Evolutionary conservation across 768 basidiomycete species (phyloP).

Genomic region (Russula abietina): DNA sequence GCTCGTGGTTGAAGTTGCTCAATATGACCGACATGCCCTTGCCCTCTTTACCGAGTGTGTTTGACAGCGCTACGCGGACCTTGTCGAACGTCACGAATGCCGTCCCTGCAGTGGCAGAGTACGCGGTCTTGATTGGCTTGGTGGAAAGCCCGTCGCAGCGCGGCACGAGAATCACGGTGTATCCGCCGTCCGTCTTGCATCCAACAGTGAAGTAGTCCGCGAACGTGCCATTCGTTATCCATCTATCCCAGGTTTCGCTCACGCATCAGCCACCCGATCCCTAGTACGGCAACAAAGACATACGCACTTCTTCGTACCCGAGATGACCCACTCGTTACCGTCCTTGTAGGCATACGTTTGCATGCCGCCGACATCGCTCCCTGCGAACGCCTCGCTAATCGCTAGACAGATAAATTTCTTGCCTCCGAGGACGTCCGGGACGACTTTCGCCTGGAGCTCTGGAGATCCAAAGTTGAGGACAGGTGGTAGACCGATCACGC

Average conservation of each 20-base stretch:
- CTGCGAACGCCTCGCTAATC: constrained; percentile 91
- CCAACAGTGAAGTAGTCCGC: constrained; percentile 81
- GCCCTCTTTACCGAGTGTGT: constrained; percentile 84
- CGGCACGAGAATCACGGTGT: constrained; percentile 69
- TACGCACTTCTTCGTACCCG: constrained; percentile 84
- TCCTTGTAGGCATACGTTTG: constrained; percentile 83
- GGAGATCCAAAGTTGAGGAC: constrained; percentile 82
- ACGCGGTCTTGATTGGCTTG: constrained; percentile 86
- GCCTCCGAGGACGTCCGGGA: constrained; percentile 67
- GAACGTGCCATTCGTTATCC: constrained; percentile 87
- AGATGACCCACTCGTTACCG: constrained; percentile 82
- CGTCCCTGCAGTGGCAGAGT: constrained; percentile 88
- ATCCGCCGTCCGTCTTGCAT: constrained; percentile 67
- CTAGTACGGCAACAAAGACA: background rate
- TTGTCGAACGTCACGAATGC: constrained; percentile 79
- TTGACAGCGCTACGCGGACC: constrained; percentile 72
- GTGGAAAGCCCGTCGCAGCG: constrained; percentile 71
- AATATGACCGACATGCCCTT: constrained; percentile 79
- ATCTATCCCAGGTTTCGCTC: constrained; percentile 47
- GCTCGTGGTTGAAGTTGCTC: constrained; percentile 84
- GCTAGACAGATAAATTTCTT: constrained; percentile 87
- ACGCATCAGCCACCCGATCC: background rate
- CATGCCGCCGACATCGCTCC: constrained; percentile 77
- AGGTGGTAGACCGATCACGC: constrained; percentile 85
- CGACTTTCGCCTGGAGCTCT: constrained; percentile 61